Conservation (phyloP, 2,329 filamentous ascomycete genomes). For the Beauveria sp. region DNA sequence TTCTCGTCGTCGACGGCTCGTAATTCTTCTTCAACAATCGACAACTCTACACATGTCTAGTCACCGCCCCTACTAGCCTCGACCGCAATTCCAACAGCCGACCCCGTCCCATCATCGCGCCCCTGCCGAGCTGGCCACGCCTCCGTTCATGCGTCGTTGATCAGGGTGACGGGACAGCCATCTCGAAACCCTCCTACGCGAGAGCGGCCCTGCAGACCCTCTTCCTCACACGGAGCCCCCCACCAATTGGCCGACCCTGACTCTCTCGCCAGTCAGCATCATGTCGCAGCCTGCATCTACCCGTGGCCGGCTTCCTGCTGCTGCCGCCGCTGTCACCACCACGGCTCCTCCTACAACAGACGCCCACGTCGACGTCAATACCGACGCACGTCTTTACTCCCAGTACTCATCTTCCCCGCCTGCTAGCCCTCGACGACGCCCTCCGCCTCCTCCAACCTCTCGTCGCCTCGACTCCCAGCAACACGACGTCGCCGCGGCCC, state of each 20-base stretch:
- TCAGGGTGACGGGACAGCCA: conserved; percentile 35
- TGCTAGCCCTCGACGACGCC: neutral
- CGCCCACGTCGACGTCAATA: neutral
- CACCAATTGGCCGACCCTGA: conserved; percentile 4
- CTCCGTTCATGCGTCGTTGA: conserved; percentile 35
- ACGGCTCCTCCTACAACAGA: neutral
- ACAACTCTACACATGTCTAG: neutral
- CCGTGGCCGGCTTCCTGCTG: neutral
- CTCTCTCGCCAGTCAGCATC: conserved; percentile 5
- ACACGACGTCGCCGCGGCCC: neutral
- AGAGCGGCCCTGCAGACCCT: conserved; percentile 10
- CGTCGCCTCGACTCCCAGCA: neutral
- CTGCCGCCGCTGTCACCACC: neutral
- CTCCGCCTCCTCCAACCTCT: conserved; percentile 1
- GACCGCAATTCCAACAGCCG: neutral
- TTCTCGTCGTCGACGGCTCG: neutral
- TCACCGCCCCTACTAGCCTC: neutral
- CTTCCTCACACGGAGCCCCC: neutral
- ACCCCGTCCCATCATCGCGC: neutral
- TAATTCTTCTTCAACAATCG: neutral
- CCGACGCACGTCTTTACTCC: neutral
- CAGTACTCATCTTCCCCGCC: conserved; percentile 4
- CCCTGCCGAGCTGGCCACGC: conserved; percentile 7
- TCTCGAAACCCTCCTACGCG: conserved; percentile 27
- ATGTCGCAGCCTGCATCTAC: conserved; percentile 10